These are phyloP conservation scores for Pulveroboletus sp. DNA, from an alignment of 768 basidiomycete species.

Conservation along the genomic window DNA sequence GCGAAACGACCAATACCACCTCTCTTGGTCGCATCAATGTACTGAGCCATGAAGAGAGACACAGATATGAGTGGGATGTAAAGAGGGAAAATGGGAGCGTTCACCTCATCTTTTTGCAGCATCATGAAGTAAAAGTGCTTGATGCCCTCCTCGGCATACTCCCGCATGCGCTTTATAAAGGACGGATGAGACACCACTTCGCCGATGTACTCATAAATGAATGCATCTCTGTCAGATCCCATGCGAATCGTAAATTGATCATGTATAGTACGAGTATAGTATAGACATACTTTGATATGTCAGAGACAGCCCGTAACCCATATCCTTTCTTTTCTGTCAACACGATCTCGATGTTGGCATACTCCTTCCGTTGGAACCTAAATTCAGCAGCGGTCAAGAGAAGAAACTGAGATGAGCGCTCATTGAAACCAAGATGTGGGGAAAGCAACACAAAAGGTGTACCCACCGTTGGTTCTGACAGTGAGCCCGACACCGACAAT, in stretches of 20 bases:
- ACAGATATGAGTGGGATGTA: not conserved
- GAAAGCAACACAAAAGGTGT: not conserved
- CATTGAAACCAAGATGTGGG: not conserved
- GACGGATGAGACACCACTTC: conserved; percentile 86
- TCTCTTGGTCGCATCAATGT: conserved; percentile 95
- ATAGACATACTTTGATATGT: conserved; percentile 56
- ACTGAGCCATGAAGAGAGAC: conserved; percentile 41
- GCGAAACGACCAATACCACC: conserved; percentile 97
- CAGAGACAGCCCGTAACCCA: conserved; percentile 75
- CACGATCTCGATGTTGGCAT: conserved; percentile 85
- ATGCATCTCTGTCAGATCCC: conserved; percentile 58
- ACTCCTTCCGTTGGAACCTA: conserved; percentile 85
- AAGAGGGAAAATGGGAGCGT: conserved; percentile 18
- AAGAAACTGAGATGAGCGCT: conserved; percentile 1
- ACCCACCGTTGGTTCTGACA: conserved; percentile 92
- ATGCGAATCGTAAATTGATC: conserved; percentile 5
- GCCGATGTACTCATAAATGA: conserved; percentile 97
- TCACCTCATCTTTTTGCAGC: conserved; percentile 94
- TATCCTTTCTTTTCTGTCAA: conserved; percentile 94
- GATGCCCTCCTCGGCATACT: conserved; percentile 90
- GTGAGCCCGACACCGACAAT: conserved; percentile 75
- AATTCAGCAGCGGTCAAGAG: not conserved
- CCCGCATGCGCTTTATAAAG: conserved; percentile 91
- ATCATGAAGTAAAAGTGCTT: conserved; percentile 99
- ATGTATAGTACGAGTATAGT: not conserved